Conservation (phyloP, 176 grass and related monocot species). For the Rhynchospora breviuscula region DNA sequence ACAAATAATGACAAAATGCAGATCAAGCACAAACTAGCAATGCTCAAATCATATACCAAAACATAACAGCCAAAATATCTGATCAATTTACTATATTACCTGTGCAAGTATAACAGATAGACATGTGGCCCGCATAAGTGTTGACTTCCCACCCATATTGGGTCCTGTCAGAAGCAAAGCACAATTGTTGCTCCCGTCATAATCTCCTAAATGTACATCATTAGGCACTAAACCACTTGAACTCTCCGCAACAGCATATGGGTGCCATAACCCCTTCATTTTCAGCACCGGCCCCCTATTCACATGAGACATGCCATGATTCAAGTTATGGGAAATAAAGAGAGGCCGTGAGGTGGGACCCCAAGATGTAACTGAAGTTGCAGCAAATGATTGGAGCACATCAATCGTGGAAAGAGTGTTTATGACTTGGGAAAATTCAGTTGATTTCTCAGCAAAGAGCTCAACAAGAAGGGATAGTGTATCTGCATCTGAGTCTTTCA, state of each 20-base stretch:
- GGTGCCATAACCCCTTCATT: conserved; percentile 97
- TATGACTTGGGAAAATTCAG: conserved; percentile 72
- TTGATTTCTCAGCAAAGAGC: conserved; percentile 48
- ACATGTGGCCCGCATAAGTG: conserved; percentile 88
- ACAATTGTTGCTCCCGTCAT: conserved; percentile 41
- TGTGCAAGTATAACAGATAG: conserved; percentile 74
- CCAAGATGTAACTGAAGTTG: conserved; percentile 43
- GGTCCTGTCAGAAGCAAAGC: conserved; percentile 91
- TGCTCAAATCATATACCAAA: neutral
- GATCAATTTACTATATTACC: conserved; percentile 31
- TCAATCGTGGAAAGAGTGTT: conserved; percentile 61
- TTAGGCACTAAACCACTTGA: conserved; percentile 66
- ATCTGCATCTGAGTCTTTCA: conserved; percentile 47
- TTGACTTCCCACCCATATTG: conserved; percentile 97
- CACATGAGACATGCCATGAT: neutral
- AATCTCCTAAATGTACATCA: conserved; percentile 62
- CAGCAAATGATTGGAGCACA: conserved; percentile 83
- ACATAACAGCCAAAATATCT: neutral
- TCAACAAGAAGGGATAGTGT: conserved; percentile 58
- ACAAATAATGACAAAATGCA: neutral
- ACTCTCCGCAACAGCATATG: conserved; percentile 74
- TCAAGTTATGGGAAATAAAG: conserved; percentile 40
- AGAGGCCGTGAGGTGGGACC: conserved; percentile 59
- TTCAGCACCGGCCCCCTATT: conserved; percentile 38
- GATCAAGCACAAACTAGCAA: neutral